Conservation (phyloP, 257 asterid genomes). For the Nicotiana paniculata region DNA sequence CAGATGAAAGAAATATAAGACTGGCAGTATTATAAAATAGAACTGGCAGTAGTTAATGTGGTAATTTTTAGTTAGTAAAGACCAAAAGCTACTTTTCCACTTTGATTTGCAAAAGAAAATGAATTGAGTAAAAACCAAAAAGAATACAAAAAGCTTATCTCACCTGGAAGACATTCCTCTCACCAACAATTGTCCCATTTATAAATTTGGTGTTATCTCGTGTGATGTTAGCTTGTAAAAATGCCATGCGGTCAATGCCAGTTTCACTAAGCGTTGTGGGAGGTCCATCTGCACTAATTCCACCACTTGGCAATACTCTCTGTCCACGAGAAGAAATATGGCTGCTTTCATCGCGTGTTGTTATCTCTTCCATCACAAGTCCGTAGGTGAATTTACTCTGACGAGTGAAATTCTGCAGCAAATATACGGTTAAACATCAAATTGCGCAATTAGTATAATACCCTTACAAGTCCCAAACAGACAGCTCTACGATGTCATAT, state of each 20-base stretch:
- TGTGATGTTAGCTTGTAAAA: constrained; percentile 87
- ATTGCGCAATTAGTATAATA: neutral
- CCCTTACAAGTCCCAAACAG: neutral
- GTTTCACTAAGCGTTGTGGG: constrained; percentile 99
- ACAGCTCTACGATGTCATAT: neutral
- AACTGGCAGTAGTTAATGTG: neutral
- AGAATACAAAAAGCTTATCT: constrained; percentile 7
- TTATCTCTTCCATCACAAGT: constrained; percentile 92
- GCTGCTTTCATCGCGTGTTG: constrained; percentile 97
- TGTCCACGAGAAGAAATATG: constrained; percentile 87
- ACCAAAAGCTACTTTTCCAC: neutral
- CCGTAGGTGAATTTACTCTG: constrained; percentile 98
- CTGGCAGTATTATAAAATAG: neutral
- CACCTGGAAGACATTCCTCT: constrained; percentile 94
- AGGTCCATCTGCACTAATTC: constrained; percentile 96
- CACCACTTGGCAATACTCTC: constrained; percentile 92
- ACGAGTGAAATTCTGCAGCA: constrained; percentile 73
- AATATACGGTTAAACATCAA: constrained; percentile 4
- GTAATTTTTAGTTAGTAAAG: neutral
- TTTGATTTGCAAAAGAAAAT: neutral
- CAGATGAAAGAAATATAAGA: neutral
- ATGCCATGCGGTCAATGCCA: constrained; percentile 88
- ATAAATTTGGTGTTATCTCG: constrained; percentile 89
- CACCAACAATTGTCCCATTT: constrained; percentile 95
- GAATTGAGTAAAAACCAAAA: neutral